Base-by-base conservation (phyloP, 208 protist genomes). In the Porcisia hertigi region DNA sequence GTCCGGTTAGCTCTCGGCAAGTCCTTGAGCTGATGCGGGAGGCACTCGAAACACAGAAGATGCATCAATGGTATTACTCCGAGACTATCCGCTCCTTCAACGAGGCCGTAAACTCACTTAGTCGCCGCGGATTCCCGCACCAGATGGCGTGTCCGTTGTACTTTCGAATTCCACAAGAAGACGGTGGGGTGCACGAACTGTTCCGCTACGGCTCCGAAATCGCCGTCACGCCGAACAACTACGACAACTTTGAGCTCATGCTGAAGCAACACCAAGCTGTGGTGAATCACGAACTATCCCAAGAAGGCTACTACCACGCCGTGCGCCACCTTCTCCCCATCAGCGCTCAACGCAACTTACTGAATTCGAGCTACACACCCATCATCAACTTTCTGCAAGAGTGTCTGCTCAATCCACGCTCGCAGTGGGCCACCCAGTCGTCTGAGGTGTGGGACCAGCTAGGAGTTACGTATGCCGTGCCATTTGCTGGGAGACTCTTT, bases 191-290 rank as follows among this genome's bases (percentile, higher is more conserved):
- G 45, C 64, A 86, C 58, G 88, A 93, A 66, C 76, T 94, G 45
- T 92, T 93, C 65, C 90, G 88, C 39, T 65, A 82, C 52, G 85
- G 88, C 49, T 66, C 75, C n/a, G 74, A 80, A 34, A 73, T 94
- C 1, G 69, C 64, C 14, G 87, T 94, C 18, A 91, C 80, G 30
- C 78, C 82, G 53, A 80, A 80, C 73, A 94, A 91, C 75, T 90
- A 85, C 47, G 72, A 73, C 59, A 60, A 52, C 30, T 94, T 94
- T 36, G 70, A 81, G 39, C 23, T 58, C 1, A 75, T 94, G 75
- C 49, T 87, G 59, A 57, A 69, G 45, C 34, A 76, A 20, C 86
- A 83, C 58, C 62, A 81, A 39, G 49, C 80, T 7, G 58, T 84
- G 12, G 63, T 72, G 12, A 75, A 52, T 18, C 65, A 73, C 30